A percentile compares a stretch with the other conserved stretches of the same genome.
Conservation (phyloP, 352 stramenopile species). For the Globisporangium paroecandrum region DNA sequence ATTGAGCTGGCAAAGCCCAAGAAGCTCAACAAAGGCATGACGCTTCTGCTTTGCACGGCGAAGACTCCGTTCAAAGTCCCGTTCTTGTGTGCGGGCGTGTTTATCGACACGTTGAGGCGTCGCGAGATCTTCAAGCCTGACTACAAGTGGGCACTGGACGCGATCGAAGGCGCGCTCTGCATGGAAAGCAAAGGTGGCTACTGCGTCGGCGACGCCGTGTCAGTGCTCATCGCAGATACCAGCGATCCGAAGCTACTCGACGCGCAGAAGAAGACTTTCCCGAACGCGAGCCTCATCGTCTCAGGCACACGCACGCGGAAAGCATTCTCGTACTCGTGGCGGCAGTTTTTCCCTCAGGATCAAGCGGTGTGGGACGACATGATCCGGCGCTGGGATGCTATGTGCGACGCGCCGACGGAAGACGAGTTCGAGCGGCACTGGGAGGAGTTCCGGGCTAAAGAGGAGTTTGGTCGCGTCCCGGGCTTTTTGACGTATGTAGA, state of each 20-base stretch:
- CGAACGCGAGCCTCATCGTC: background rate
- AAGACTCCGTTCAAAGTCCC: constrained; percentile 6
- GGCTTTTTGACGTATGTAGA: background rate
- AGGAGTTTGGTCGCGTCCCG: constrained; percentile 2
- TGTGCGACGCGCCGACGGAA: background rate
- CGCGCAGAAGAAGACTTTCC: constrained; percentile 8
- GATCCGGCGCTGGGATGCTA: background rate
- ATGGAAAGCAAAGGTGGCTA: background rate
- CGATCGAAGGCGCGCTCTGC: constrained; percentile 1
- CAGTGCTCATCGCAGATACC: background rate
- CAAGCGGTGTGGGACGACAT: constrained; percentile 2
- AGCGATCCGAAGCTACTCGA: constrained; percentile 1
- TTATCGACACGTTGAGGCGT: background rate
- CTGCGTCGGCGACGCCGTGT: constrained; percentile 6
- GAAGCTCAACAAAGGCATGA: background rate
- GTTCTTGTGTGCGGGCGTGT: constrained; percentile 6
- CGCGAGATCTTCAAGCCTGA: constrained; percentile 1
- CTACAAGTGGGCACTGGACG: constrained; percentile 6
- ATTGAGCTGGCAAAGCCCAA: constrained; percentile 6
- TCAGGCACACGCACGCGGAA: background rate
- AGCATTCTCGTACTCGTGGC: background rate
- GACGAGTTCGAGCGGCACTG: background rate
- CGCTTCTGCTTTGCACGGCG: constrained; percentile 1
- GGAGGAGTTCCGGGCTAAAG: background rate
- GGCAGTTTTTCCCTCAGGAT: background rate